Percentiles rank a stretch among this genome's conserved stretches.
Evolutionary conservation across 108 stramenopile genomes (phyloP).

Genomic region (Skeletonema costatum): DNA sequence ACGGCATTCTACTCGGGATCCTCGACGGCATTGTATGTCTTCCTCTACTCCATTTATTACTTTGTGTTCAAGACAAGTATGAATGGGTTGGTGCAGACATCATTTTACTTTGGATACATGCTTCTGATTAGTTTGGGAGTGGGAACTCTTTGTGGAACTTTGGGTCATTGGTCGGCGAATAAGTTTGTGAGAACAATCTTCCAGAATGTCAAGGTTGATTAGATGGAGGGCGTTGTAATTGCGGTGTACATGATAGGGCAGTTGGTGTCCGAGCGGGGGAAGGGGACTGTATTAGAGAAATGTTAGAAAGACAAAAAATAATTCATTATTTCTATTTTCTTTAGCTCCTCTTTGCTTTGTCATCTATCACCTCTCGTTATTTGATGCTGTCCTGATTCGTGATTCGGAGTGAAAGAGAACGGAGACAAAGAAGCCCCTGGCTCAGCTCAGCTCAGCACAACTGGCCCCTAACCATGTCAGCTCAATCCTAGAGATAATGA

Average conservation of each 20-base stretch:
- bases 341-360: not conserved
- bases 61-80: slow-evolving; percentile 97
- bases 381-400: too few relatives aligned
- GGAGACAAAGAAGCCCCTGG: too few relatives aligned
- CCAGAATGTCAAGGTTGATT: slow-evolving; percentile 92
- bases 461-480: too few relatives aligned
- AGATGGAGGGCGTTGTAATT: slow-evolving; percentile 3
- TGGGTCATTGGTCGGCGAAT: slow-evolving; percentile 86
- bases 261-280: not conserved
- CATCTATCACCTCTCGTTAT: too few relatives aligned
- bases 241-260: not conserved
- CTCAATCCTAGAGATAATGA: too few relatives aligned
- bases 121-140: slow-evolving; percentile 73
- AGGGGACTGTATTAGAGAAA: not conserved
- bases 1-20: slow-evolving; percentile 91
- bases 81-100: slow-evolving; percentile 93
- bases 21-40: slow-evolving; percentile 94
- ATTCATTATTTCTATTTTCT: not conserved
- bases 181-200: slow-evolving; percentile 90
- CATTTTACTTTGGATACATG: slow-evolving; percentile 97
- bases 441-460: too few relatives aligned
- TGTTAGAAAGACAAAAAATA: not conserved
- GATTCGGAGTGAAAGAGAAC: too few relatives aligned
- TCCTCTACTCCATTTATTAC: slow-evolving; percentile 97
- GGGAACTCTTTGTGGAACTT: slow-evolving; percentile 86